A percentile compares a stretch with the other conserved stretches of the same genome.
These are phyloP conservation scores for Trichocladium uniseriatum DNA, from an alignment of 495 filamentous ascomycete species.

Conservation along the genomic window DNA sequence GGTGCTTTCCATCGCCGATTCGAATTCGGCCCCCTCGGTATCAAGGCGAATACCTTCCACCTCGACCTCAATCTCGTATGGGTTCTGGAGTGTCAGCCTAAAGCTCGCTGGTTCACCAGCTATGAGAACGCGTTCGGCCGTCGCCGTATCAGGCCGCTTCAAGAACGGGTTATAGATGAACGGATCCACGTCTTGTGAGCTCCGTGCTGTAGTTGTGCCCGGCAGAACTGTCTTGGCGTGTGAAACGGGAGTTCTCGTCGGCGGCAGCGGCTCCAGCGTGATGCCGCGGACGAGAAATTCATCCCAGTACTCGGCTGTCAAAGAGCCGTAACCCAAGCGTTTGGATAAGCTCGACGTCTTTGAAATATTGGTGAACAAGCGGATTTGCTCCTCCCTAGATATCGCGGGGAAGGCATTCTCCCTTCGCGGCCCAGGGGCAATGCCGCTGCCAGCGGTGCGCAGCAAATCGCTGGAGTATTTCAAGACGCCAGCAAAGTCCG, in stretches of 20 bases:
- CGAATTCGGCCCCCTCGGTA: constrained; percentile 59
- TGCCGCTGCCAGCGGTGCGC: constrained; percentile 68
- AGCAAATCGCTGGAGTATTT: constrained; percentile 77
- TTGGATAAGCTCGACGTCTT: constrained; percentile 68
- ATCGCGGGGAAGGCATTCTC: constrained; percentile 56
- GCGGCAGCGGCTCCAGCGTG: constrained; percentile 46
- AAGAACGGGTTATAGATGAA: constrained; percentile 90
- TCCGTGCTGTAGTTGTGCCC: constrained; percentile 44
- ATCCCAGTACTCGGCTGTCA: constrained; percentile 90
- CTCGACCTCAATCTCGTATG: constrained; percentile 84
- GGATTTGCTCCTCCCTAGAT: constrained; percentile 72
- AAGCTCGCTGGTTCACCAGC: constrained; percentile 69
- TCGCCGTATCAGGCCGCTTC: constrained; percentile 49
- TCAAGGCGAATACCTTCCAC: constrained; percentile 74
- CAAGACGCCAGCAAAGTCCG: constrained; percentile 81
- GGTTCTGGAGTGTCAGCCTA: constrained; percentile 78
- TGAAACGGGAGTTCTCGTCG: constrained; percentile 51
- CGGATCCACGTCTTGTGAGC: constrained; percentile 58
- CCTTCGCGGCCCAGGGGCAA: constrained; percentile 56
- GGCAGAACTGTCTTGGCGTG: constrained; percentile 65
- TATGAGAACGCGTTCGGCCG: constrained; percentile 59
- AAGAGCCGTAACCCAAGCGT: constrained; percentile 56
- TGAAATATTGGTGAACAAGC: constrained; percentile 69
- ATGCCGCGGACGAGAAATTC: constrained; percentile 84
- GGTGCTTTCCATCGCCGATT: constrained; percentile 53